These are phyloP conservation scores for Dendrobium catenatum DNA, from an alignment of 106 monocot species.

Conservation along the genomic window DNA sequence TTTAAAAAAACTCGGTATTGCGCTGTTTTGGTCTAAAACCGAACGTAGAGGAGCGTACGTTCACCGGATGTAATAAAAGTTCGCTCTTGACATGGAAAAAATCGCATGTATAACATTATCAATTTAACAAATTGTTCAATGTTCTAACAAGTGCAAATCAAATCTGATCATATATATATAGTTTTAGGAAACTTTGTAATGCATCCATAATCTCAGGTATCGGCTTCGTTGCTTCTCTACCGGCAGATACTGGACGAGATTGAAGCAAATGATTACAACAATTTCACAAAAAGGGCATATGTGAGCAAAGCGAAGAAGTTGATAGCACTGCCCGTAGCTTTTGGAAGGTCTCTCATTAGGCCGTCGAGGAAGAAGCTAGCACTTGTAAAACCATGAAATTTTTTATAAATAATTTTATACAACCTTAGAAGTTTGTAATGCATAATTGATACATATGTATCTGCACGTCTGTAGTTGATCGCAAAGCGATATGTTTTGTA, in stretches of 20 bases:
- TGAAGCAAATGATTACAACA: constrained; percentile 91
- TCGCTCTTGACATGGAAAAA: too few relatives aligned
- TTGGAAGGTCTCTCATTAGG: constrained; percentile 51
- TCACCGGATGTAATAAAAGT: too few relatives aligned
- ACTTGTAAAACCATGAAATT: constrained; percentile 3
- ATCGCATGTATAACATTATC: too few relatives aligned
- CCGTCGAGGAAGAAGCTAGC: constrained; percentile 13
- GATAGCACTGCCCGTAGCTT: constrained; percentile 63
- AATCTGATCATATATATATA: background rate
- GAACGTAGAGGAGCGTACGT: too few relatives aligned
- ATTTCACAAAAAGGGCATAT: constrained; percentile 97
- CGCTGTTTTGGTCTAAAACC: too few relatives aligned
- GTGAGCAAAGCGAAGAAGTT: constrained; percentile 93
- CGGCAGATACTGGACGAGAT: constrained; percentile 90
- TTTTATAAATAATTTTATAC: background rate
- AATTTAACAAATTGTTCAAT: too few relatives aligned
- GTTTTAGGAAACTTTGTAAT: background rate
- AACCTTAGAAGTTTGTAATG: background rate
- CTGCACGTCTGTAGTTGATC: background rate
- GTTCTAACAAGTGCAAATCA: too few relatives aligned
- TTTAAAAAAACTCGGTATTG: too few relatives aligned
- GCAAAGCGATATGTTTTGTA: background rate
- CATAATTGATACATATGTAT: background rate
- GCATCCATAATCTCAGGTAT: constrained; percentile 41
- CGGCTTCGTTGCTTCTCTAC: constrained; percentile 77